A percentile compares a stretch with the other conserved stretches of the same genome.
phyloP scores from a whole-genome alignment of 768 basidiomycete genomes.

The Boletus vermiculosoides region DNA sequence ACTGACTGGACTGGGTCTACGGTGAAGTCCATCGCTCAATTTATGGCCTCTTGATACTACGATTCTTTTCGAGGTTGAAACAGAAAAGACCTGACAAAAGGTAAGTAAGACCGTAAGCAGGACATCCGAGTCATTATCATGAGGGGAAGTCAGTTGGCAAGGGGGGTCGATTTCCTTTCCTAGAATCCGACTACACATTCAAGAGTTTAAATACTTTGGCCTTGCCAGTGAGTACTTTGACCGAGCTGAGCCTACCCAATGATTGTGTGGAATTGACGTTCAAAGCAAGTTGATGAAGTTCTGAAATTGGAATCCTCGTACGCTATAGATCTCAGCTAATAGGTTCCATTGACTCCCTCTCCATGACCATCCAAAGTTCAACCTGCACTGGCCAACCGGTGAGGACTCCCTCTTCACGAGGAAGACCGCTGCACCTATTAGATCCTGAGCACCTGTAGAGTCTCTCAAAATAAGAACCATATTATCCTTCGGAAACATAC shows the following conservation, averaged over 20 bases:
- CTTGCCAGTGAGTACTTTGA: no score
- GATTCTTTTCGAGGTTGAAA: background rate
- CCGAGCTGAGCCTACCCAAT: background rate
- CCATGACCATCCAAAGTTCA: slow-evolving; percentile 1
- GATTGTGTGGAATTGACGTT: background rate
- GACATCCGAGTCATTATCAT: slow-evolving; percentile 10
- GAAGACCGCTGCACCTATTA: background rate
- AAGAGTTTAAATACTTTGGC: no score
- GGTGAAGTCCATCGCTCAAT: slow-evolving; percentile 59
- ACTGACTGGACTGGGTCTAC: slow-evolving; percentile 51
- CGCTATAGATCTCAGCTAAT: background rate
- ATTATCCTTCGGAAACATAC: slow-evolving; percentile 9
- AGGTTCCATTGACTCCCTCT: background rate
- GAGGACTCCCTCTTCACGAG: background rate
- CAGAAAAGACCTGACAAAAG: background rate
- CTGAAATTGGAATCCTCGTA: background rate
- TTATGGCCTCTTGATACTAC: background rate
- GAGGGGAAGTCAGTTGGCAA: background rate
- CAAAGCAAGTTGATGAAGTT: background rate
- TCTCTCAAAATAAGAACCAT: background rate
- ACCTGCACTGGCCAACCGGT: background rate
- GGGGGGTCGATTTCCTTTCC: slow-evolving; percentile 22
- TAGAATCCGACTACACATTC: slow-evolving; percentile 3
- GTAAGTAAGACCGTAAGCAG: background rate
- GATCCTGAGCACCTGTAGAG: background rate